Evolutionary conservation across 257 asterid species (phyloP), one percentile per base, ranked within the genome.

Genomic region (Scutellaria minor): DNA sequence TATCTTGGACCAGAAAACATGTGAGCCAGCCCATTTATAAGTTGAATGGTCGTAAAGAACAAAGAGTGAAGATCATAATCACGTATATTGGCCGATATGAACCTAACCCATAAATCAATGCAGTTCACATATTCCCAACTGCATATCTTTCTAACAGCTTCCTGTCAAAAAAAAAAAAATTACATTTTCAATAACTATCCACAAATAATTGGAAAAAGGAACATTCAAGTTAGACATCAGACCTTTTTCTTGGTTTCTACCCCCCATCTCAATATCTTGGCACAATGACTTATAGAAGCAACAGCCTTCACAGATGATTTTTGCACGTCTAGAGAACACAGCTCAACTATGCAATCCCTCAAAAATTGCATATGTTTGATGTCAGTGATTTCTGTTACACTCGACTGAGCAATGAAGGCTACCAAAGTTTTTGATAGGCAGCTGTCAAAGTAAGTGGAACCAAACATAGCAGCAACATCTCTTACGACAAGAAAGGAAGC

Each of bases 81-180:
- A 9, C 48, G 75, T 47, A 84, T 54, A 78, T 88, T 85, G 77
- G 81, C 86, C 18, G 89, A 84, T 83, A 92, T 73, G 85, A 92
- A 95, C 73, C 79, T 82, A 79, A 90, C 98, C 97, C 98, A 90
- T 46, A 92, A 74, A 82, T 90, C 97, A 20, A 95, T 67, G 83
- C 92, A 95, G 84, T 87, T 92, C 44, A 80, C 81, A 22, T 79
- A 95, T 78, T 90, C 99, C 98, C 96, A 90, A 74, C 96, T 86
- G 89, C 97, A 92, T 64, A 89, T 78, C 85, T 57, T 87, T 80
- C 87, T 77, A 7, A 90, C 75, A 76, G 85, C 91, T 83, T 92
- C 99, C 97, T 95, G 96, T 76, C 42, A 61, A 61, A 67, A 48
- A 73, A 18, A 18, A 18, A 18, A 61, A 39, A 41, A 39, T 40